phyloP scores from a whole-genome alignment of 108 stramenopile species.

The Schizochytrium sp. region DNA sequence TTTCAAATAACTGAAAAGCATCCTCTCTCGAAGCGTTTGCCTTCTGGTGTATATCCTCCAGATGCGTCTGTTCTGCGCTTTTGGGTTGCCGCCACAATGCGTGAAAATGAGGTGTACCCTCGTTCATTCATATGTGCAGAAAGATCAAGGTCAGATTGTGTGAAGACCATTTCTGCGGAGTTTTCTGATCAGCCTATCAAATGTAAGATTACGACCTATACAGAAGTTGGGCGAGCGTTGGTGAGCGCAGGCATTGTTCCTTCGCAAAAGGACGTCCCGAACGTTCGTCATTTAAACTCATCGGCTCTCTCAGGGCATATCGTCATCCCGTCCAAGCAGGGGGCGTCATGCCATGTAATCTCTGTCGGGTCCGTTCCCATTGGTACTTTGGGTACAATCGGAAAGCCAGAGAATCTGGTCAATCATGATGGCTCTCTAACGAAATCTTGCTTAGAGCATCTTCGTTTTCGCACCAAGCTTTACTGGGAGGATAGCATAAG shows the following conservation, averaged over 20 bases:
- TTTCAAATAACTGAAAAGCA: neutral
- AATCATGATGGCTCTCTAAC: neutral
- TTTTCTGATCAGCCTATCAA: neutral
- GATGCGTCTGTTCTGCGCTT: neutral
- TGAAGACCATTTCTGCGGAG: neutral
- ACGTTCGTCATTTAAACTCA: neutral
- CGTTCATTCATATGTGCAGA: neutral
- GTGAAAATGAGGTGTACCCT: neutral
- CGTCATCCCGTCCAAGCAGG: neutral
- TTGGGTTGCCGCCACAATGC: neutral
- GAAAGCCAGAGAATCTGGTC: neutral
- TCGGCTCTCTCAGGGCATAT: neutral
- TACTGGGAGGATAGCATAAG: slow-evolving; percentile 1
- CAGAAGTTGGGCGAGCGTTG: neutral
- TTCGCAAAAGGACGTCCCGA: neutral
- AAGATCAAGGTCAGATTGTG: neutral
- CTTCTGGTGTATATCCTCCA: neutral
- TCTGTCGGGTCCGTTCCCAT: neutral
- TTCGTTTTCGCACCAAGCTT: neutral
- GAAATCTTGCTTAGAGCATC: neutral
- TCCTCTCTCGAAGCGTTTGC: neutral
- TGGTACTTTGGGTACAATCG: neutral
- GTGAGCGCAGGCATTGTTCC: neutral
- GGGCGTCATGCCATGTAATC: neutral
- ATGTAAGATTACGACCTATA: neutral